Conservation (phyloP, 129 eudicot genomes). For the Cynara cardunculus region DNA sequence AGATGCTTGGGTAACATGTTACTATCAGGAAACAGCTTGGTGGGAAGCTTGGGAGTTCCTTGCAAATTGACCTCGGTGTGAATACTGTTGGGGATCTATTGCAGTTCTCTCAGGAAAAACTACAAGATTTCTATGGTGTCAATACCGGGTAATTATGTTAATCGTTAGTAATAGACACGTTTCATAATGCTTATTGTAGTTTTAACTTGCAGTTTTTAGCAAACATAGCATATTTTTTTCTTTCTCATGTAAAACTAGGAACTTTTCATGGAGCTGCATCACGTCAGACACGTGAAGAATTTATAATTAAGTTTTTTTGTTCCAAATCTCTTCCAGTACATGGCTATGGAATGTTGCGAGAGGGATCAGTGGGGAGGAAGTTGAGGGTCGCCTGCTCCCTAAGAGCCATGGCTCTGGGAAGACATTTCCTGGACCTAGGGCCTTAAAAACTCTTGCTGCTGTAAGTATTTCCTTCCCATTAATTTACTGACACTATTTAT, state of each 20-base stretch:
- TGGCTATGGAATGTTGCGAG: conserved; percentile 97
- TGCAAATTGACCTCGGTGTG: conserved; percentile 69
- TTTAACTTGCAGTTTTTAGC: not conserved
- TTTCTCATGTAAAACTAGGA: not conserved
- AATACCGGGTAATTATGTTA: conserved; percentile 72
- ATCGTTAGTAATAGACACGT: not conserved
- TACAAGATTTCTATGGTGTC: conserved; percentile 77
- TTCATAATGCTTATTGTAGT: not conserved
- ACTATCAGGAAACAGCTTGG: conserved; percentile 92
- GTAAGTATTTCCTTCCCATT: conserved; percentile 38
- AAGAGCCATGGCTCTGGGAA: conserved; percentile 96
- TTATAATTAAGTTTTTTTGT: not conserved
- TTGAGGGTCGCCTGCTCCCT: conserved; percentile 84
- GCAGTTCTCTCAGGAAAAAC: conserved; percentile 71
- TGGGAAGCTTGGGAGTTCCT: conserved; percentile 89
- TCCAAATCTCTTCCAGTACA: conserved; percentile 44
- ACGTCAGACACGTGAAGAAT: not conserved
- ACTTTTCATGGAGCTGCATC: not conserved
- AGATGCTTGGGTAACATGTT: conserved; percentile 2
- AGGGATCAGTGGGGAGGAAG: conserved; percentile 95
- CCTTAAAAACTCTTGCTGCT: conserved; percentile 52
- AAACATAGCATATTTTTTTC: not conserved
- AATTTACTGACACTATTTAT: not conserved
- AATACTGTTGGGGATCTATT: conserved; percentile 83
- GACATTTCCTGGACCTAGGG: conserved; percentile 77